phyloP scores from a whole-genome alignment of 257 asterid species.

The Scutellaria baicalensis region DNA sequence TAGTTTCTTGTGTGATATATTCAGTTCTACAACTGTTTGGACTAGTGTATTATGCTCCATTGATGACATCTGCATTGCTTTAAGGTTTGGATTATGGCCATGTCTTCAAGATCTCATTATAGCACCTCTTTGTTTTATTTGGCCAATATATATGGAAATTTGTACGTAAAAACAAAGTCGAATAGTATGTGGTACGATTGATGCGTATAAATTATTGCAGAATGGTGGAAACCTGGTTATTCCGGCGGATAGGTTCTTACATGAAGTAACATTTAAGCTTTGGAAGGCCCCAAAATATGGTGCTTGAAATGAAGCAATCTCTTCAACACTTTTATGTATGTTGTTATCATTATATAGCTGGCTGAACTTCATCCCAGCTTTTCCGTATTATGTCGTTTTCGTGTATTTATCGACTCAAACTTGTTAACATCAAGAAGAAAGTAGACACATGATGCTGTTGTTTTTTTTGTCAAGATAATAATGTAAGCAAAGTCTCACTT shows the following conservation, averaged over 20 bases:
- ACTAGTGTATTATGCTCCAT: too few species aligned
- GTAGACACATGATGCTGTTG: background rate
- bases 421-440: background rate
- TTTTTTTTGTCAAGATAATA: background rate
- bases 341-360: background rate
- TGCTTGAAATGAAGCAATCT: constrained; percentile 43
- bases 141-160: background rate
- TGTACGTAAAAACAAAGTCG: background rate
- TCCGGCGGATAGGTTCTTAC: constrained; percentile 79
- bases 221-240: constrained; percentile 60
- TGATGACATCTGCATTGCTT: too few species aligned
- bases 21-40: too few species aligned
- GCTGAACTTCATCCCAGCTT: background rate
- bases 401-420: background rate
- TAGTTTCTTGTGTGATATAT: background rate
- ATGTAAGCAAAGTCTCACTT: background rate
- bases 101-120: background rate
- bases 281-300: constrained; percentile 99
- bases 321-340: background rate
- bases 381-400: background rate
- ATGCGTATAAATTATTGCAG: constrained; percentile 32
- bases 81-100: background rate
- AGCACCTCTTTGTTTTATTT: background rate
- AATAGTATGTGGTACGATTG: too few species aligned
- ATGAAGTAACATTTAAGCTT: constrained; percentile 88